Conservation (phyloP, 352 stramenopile genomes). For the Phytophthora constricta region DNA sequence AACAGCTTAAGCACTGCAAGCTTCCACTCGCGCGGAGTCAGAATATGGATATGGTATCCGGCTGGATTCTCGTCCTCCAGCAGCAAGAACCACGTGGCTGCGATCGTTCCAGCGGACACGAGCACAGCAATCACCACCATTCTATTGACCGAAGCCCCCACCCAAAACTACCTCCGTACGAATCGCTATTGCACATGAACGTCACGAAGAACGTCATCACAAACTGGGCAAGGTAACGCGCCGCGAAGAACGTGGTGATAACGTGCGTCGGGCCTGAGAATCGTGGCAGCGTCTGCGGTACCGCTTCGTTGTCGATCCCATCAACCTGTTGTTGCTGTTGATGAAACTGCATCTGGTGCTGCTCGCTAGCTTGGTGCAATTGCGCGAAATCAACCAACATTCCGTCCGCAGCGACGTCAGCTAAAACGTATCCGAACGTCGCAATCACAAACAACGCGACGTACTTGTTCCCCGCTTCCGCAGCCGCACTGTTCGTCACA, state of each 20-base stretch:
- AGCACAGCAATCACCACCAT: constrained; percentile 53
- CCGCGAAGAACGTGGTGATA: constrained; percentile 50
- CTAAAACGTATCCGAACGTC: constrained; percentile 58
- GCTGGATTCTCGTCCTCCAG: constrained; percentile 33
- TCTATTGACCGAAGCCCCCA: constrained; percentile 55
- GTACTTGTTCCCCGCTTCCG: constrained; percentile 47
- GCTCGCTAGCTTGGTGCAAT: constrained; percentile 28
- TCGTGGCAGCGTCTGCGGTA: constrained; percentile 12
- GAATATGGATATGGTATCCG: constrained; percentile 33
- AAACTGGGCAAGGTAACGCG: constrained; percentile 48
- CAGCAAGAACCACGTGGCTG: constrained; percentile 47
- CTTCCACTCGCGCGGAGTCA: constrained; percentile 22
- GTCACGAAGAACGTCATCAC: constrained; percentile 49
- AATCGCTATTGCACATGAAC: constrained; percentile 61
- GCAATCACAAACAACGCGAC: constrained; percentile 57
- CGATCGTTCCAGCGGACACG: constrained; percentile 23
- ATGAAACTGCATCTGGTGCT: constrained; percentile 33
- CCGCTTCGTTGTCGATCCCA: constrained; percentile 14
- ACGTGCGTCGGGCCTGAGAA: constrained; percentile 33
- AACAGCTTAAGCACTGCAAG: constrained; percentile 40
- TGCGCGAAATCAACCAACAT: constrained; percentile 57
- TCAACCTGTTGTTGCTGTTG: constrained; percentile 32
- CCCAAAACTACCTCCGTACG: constrained; percentile 58
- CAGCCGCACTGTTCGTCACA: constrained; percentile 48
- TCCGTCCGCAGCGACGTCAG: constrained; percentile 50